Conservation (phyloP, 2,329 filamentous ascomycete genomes). For the Bipolaris victoriae region DNA sequence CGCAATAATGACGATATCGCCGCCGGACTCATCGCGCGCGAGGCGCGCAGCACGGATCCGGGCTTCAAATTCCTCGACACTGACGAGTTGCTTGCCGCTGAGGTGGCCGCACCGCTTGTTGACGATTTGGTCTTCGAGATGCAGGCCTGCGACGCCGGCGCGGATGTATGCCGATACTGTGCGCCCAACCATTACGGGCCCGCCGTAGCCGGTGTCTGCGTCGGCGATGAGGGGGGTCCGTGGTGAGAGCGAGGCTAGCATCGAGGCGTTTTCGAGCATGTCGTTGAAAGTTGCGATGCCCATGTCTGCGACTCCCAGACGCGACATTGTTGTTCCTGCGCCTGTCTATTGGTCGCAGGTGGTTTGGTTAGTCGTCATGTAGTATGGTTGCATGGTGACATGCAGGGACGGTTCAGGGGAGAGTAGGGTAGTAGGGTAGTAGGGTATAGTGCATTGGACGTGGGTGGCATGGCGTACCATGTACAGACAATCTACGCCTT, state of each 20-base stretch:
- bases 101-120: constrained; percentile 72
- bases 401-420: background rate
- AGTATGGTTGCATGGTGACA: background rate
- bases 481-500: constrained; percentile 70
- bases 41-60: constrained; percentile 63
- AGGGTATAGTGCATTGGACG: background rate
- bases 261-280: constrained; percentile 68
- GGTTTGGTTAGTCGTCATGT: background rate
- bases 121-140: constrained; percentile 69
- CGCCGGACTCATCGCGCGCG: constrained; percentile 56
- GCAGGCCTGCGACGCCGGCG: constrained; percentile 63
- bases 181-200: constrained; percentile 55
- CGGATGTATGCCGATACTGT: constrained; percentile 61
- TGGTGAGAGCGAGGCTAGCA: constrained; percentile 67
- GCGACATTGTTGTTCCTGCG: constrained; percentile 66
- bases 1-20: constrained; percentile 69
- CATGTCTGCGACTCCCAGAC: constrained; percentile 67
- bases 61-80: constrained; percentile 57
- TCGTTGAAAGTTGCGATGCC: constrained; percentile 67
- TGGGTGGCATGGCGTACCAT: constrained; percentile 59
- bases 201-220: constrained; percentile 64
- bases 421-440: background rate
- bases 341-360: constrained; percentile 57
- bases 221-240: constrained; percentile 66
- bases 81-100: constrained; percentile 65